These are phyloP conservation scores for Blastomyces parvus DNA, from an alignment of 2,329 filamentous ascomycete genomes.

Conservation along the genomic window DNA sequence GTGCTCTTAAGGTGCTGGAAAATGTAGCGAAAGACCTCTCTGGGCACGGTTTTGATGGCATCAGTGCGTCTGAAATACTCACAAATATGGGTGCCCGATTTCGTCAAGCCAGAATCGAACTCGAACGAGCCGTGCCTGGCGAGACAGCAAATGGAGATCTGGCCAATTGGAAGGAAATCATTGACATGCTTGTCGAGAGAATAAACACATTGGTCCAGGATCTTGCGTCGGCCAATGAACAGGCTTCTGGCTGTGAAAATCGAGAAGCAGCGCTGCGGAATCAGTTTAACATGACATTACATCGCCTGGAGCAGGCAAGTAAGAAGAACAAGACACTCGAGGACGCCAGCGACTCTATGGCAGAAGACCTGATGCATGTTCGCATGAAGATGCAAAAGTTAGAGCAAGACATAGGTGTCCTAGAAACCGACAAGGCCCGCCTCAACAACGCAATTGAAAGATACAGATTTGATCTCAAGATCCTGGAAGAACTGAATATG, in stretches of 20 bases:
- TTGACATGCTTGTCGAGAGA: constrained; percentile 33
- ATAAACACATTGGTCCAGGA: constrained; percentile 29
- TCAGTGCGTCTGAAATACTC: constrained; percentile 26
- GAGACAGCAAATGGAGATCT: constrained; percentile 33
- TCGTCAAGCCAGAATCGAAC: constrained; percentile 34
- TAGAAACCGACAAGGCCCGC: constrained; percentile 34
- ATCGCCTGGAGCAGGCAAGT: constrained; percentile 30
- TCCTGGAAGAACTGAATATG: constrained; percentile 35
- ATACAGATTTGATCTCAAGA: constrained; percentile 36
- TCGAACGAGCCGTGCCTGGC: constrained; percentile 37
- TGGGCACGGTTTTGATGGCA: constrained; percentile 32
- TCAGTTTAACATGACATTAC: constrained; percentile 37
- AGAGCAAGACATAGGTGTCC: constrained; percentile 33
- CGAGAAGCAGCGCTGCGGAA: constrained; percentile 35
- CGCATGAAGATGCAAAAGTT: constrained; percentile 36
- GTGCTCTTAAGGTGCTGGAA: constrained; percentile 30
- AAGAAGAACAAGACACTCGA: constrained; percentile 32
- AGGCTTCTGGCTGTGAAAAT: constrained; percentile 27
- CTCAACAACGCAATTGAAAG: constrained; percentile 36
- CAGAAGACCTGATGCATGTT: constrained; percentile 37
- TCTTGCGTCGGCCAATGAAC: constrained; percentile 26
- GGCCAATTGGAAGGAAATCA: constrained; percentile 30
- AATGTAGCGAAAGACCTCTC: constrained; percentile 29
- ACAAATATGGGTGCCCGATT: constrained; percentile 32
- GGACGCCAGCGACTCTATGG: constrained; percentile 32